Evolutionary conservation across 805 yeast species (phyloP).

Genomic region (Cyberlindnera maritima): DNA sequence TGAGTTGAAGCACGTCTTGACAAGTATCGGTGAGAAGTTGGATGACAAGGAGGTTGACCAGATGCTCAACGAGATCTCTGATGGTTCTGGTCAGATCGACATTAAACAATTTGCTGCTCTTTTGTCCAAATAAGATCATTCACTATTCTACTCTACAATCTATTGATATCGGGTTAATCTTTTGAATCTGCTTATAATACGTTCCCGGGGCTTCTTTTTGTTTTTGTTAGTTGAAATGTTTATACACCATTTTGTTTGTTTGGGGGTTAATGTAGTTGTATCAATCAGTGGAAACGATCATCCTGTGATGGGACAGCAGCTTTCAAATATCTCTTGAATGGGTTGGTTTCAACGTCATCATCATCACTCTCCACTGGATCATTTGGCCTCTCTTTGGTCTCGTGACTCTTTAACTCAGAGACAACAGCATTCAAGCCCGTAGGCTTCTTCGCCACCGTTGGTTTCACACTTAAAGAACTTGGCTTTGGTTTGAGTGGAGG

Average conservation of each 20-base stretch:
- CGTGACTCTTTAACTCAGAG: not conserved
- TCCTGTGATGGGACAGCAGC: conserved; percentile 37
- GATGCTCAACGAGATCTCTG: conserved; percentile 94
- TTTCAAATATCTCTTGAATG: conserved; percentile 35
- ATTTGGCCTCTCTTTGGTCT: not conserved
- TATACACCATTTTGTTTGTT: no score
- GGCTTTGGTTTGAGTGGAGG: not conserved
- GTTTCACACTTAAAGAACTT: not conserved
- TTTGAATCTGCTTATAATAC: no score
- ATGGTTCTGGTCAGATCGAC: conserved; percentile 96
- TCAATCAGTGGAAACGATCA: conserved; percentile 30
- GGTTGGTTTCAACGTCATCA: conserved; percentile 29
- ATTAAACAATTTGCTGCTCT: conserved; percentile 95
- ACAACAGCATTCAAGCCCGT: not conserved
- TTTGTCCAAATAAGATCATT: conserved; percentile 57
- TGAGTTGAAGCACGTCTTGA: conserved; percentile 93
- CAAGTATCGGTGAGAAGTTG: conserved; percentile 95
- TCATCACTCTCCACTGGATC: conserved; percentile 4
- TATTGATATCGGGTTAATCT: no score
- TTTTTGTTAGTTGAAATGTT: conserved; percentile 1
- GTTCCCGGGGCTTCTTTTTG: not conserved
- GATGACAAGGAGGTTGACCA: conserved; percentile 97
- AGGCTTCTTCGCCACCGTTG: conserved; percentile 5
- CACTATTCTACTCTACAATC: no score
- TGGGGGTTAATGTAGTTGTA: no score